Evolutionary conservation across 106 monocot genomes (phyloP).

Genomic region (Alisma plantagoaquatica): DNA sequence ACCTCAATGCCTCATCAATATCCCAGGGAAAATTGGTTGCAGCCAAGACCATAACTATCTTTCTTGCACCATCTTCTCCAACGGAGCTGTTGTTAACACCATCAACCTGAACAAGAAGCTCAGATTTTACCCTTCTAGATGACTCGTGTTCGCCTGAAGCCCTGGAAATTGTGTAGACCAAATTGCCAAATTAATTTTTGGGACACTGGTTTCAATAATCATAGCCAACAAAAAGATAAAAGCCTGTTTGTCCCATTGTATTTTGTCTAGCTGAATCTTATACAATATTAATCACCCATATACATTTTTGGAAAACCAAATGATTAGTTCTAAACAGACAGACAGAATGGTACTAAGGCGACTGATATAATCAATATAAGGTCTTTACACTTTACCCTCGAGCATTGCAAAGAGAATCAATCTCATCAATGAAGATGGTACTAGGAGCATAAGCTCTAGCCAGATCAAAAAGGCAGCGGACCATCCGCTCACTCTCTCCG

Average conservation of each 20-base stretch:
- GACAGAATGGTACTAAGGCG: no score
- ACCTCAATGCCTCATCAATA: conserved; percentile 99
- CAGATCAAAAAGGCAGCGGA: conserved; percentile 89
- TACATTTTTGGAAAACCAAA: no score
- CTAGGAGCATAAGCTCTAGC: conserved; percentile 97
- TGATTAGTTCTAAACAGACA: no score
- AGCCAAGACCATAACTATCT: conserved; percentile 98
- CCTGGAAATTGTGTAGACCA: conserved; percentile 33
- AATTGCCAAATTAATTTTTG: no score
- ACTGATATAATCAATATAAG: no score
- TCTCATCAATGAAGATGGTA: conserved; percentile 98
- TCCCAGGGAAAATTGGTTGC: conserved; percentile 99
- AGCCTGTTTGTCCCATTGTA: no score
- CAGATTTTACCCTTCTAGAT: conserved; percentile 97
- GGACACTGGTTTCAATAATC: no score
- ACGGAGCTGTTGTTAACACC: conserved; percentile 80
- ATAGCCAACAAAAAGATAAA: no score
- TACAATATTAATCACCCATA: no score
- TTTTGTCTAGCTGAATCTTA: no score
- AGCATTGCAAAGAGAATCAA: conserved; percentile 97
- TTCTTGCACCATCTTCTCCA: conserved; percentile 75
- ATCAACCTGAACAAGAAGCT: conserved; percentile 93
- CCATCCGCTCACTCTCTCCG: conserved; percentile 99
- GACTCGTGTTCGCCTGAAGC: conserved; percentile 99
- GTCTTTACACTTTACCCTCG: conserved; percentile 50